phyloP scores from a whole-genome alignment of 176 grass and related monocot species.

The Otatea glauca region DNA sequence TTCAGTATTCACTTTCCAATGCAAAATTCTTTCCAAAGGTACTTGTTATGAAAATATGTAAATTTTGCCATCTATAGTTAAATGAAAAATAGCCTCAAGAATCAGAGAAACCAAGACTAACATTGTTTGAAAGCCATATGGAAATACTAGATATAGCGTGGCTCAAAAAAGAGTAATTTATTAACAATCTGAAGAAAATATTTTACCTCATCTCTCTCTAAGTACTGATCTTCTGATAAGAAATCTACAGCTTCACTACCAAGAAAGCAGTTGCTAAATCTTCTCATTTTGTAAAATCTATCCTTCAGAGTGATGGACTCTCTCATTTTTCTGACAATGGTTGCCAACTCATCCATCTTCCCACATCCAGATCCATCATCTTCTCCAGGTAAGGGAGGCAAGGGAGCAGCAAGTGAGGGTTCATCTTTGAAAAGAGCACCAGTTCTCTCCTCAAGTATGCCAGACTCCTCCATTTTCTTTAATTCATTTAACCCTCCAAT shows the following conservation, averaged over 20 bases:
- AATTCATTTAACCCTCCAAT: slow-evolving; percentile 79
- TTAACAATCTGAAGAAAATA: neutral
- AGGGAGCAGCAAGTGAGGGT: slow-evolving; percentile 59
- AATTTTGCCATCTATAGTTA: slow-evolving; percentile 1
- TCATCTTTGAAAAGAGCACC: slow-evolving; percentile 59
- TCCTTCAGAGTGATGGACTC: slow-evolving; percentile 75
- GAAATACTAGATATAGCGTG: slow-evolving; percentile 1
- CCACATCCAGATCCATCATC: slow-evolving; percentile 89
- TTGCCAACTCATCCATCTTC: slow-evolving; percentile 89
- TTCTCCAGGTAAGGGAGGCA: slow-evolving; percentile 89
- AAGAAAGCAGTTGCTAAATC: slow-evolving; percentile 93
- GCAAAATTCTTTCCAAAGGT: slow-evolving; percentile 15
- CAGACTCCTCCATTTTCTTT: slow-evolving; percentile 72
- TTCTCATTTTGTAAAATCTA: slow-evolving; percentile 98
- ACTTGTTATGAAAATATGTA: too few species aligned
- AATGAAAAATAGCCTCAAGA: slow-evolving; percentile 1
- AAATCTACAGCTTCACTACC: slow-evolving; percentile 92
- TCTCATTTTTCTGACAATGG: slow-evolving; percentile 92
- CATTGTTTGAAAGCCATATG: slow-evolving; percentile 27
- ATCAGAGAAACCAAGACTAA: slow-evolving; percentile 6
- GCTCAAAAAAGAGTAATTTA: slow-evolving; percentile 22
- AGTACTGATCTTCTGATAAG: slow-evolving; percentile 91
- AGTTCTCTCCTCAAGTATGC: slow-evolving; percentile 70
- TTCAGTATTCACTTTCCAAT: neutral
- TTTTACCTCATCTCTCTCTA: slow-evolving; percentile 86